These are phyloP conservation scores for Bruguiera hainesii DNA, from an alignment of 441 rosid species.

Conservation along the genomic window DNA sequence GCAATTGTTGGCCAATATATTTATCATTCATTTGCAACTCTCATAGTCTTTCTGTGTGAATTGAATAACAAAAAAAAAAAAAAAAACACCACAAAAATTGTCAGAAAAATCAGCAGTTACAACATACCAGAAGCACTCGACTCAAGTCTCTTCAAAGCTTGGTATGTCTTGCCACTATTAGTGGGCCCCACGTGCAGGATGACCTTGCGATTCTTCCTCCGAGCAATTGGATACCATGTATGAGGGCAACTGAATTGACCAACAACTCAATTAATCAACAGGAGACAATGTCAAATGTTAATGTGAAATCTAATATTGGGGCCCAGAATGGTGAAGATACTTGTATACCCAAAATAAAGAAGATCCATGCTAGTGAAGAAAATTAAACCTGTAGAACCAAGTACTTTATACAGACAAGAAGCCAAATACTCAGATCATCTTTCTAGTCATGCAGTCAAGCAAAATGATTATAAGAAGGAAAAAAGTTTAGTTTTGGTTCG, in stretches of 20 bases:
- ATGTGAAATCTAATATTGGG: background rate
- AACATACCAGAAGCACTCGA: slow-evolving; percentile 71
- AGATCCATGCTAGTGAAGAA: background rate
- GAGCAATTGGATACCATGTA: slow-evolving; percentile 81
- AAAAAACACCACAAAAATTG: background rate
- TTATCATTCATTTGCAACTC: background rate
- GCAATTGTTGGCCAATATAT: slow-evolving; percentile 11
- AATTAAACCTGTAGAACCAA: background rate
- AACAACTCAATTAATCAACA: slow-evolving; percentile 4
- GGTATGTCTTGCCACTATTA: slow-evolving; percentile 89
- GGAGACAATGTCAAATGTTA: background rate
- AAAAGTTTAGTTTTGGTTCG: background rate
- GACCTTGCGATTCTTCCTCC: slow-evolving; percentile 75
- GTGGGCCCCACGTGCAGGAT: slow-evolving; percentile 92
- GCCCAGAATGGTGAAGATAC: background rate
- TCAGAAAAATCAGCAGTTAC: slow-evolving; percentile 14
- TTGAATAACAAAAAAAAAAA: background rate
- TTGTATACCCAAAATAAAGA: background rate
- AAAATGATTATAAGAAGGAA: background rate
- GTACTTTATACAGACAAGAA: background rate
- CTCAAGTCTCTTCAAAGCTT: slow-evolving; percentile 71
- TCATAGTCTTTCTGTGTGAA: background rate
- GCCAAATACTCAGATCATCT: background rate
- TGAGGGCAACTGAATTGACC: slow-evolving; percentile 66
- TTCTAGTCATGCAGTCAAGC: background rate